A percentile compares a stretch with the other conserved stretches of the same genome.
Conservation (phyloP, 176 grass and related monocot genomes). For the Metroxylon sagu region DNA sequence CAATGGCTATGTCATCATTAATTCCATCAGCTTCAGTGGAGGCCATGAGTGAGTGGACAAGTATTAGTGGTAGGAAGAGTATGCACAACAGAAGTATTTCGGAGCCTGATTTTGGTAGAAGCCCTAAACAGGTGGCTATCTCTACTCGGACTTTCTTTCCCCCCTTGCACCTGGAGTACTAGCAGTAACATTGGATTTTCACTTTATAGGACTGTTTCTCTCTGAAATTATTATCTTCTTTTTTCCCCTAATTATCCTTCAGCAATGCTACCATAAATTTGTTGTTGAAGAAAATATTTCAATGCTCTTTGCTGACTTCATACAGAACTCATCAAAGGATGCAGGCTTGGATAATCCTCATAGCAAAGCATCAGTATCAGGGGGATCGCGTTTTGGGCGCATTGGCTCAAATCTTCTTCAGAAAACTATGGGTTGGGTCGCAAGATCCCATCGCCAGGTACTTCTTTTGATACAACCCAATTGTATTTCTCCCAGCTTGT, state of each 20-base stretch:
- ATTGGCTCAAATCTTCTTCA: conserved; percentile 59
- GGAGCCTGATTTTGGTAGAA: conserved; percentile 86
- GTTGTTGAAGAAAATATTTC: background rate
- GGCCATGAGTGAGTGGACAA: conserved; percentile 54
- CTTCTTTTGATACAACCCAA: conserved; percentile 6
- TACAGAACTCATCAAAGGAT: conserved; percentile 34
- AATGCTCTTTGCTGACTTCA: conserved; percentile 11
- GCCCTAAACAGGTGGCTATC: conserved; percentile 58
- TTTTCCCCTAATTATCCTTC: no score
- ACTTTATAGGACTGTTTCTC: no score
- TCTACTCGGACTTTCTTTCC: conserved; percentile 1
- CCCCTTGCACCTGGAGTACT: no score
- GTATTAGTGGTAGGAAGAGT: conserved; percentile 44
- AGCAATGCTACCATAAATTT: no score
- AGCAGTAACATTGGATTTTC: no score
- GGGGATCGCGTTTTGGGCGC: conserved; percentile 77
- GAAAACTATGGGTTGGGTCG: conserved; percentile 74
- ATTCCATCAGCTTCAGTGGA: conserved; percentile 37
- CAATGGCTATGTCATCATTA: background rate
- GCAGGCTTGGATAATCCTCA: conserved; percentile 34
- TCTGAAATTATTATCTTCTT: no score
- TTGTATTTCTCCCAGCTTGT: no score
- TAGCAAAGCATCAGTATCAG: conserved; percentile 30
- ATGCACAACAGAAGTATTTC: conserved; percentile 89
- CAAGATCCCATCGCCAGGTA: conserved; percentile 78